Conservation (phyloP, 345 rosid species). For the Draba incana region DNA sequence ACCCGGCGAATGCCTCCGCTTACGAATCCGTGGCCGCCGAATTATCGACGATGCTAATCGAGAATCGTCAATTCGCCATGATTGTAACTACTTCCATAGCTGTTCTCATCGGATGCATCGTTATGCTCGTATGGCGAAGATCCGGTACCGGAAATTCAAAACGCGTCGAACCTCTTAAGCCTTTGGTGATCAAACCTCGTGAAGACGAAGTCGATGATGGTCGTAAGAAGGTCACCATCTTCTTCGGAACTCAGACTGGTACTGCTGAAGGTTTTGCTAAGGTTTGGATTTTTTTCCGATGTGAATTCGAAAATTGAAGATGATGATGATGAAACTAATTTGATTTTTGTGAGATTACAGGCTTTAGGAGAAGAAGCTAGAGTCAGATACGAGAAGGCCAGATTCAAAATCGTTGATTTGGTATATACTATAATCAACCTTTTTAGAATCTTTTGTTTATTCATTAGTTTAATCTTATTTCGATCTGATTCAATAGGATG, state of each 20-base stretch:
- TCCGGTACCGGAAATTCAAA: constrained; percentile 54
- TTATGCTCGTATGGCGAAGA: constrained; percentile 76
- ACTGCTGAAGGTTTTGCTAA: constrained; percentile 98
- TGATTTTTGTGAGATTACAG: constrained; percentile 25
- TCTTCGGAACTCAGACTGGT: constrained; percentile 95
- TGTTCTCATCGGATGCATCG: constrained; percentile 83
- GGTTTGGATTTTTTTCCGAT: constrained; percentile 40
- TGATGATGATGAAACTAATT: constrained; percentile 10
- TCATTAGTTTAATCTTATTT: neutral
- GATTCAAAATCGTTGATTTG: constrained; percentile 82
- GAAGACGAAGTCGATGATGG: constrained; percentile 80
- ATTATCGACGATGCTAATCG: constrained; percentile 57
- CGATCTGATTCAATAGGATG: constrained; percentile 58
- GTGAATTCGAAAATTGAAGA: neutral
- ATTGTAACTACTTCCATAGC: constrained; percentile 86
- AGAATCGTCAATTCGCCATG: constrained; percentile 78
- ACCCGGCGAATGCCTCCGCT: constrained; percentile 64
- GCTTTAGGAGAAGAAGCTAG: constrained; percentile 83
- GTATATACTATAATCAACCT: constrained; percentile 43
- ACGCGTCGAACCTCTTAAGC: constrained; percentile 54
- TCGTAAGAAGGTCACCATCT: constrained; percentile 69
- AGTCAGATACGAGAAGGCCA: constrained; percentile 81
- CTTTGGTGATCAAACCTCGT: constrained; percentile 54
- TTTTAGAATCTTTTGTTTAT: neutral
- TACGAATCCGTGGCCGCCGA: constrained; percentile 52